Conservation (phyloP, 768 basidiomycete genomes). For the Pulveroboletus frians region DNA sequence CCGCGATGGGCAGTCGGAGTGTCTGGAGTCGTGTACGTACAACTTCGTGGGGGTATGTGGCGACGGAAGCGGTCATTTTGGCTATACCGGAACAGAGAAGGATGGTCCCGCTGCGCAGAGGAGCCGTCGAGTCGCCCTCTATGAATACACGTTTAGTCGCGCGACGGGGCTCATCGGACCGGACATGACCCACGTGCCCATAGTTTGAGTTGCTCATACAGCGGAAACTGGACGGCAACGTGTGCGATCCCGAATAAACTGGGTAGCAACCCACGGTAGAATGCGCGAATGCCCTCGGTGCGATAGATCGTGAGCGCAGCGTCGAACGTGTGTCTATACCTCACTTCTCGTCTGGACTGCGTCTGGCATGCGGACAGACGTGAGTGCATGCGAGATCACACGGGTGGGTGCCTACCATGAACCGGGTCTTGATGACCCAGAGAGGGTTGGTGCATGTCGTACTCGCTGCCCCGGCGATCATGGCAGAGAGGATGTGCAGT, state of each 20-base stretch:
- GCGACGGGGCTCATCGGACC: conserved; percentile 1
- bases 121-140: conserved; percentile 30
- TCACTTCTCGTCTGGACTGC: conserved; percentile 69
- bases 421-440: conserved; percentile 99
- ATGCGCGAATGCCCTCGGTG: conserved; percentile 79
- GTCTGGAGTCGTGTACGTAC: conserved; percentile 97
- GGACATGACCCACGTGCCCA: conserved; percentile 64
- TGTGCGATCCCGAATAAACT: conserved; percentile 89
- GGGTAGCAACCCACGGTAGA: conserved; percentile 94
- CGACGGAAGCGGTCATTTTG: conserved; percentile 94
- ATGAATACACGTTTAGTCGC: background rate
- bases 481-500: conserved; percentile 88
- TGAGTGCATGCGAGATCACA: conserved; percentile 6
- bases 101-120: conserved; percentile 47
- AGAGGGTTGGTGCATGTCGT: conserved; percentile 93
- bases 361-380: conserved; percentile 47
- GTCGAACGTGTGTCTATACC: conserved; percentile 87
- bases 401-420: conserved; percentile 66
- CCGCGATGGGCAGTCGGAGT: conserved; percentile 58
- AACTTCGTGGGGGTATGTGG: conserved; percentile 98
- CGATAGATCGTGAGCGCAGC: conserved; percentile 88
- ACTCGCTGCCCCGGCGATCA: conserved; percentile 91
- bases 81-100: conserved; percentile 87
- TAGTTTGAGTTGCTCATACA: conserved; percentile 89
- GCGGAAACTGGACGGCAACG: conserved; percentile 95